Conservation (phyloP, 345 rosid genomes). For the Populus alba region DNA sequence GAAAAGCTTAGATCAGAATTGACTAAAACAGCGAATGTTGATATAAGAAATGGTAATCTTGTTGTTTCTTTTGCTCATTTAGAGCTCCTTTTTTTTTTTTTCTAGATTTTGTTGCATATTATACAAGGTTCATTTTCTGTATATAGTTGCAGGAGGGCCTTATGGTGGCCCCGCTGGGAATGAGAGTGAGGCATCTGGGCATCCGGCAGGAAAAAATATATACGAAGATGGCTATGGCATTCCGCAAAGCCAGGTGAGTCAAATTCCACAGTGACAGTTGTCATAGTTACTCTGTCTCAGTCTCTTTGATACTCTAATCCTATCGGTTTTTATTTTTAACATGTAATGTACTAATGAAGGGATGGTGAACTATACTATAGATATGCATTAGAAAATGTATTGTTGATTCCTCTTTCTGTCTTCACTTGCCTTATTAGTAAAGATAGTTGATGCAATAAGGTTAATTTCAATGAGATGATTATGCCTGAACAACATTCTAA, state of each 20-base stretch:
- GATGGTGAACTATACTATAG: background rate
- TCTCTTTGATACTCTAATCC: background rate
- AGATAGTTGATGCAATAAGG: background rate
- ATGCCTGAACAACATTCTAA: background rate
- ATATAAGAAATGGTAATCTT: slow-evolving; percentile 54
- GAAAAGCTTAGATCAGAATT: slow-evolving; percentile 88
- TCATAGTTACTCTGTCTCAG: background rate
- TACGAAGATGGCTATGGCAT: slow-evolving; percentile 54
- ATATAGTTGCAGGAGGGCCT: slow-evolving; percentile 47
- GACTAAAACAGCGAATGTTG: slow-evolving; percentile 51
- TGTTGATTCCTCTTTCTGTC: background rate
- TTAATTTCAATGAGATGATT: background rate
- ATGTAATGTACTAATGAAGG: background rate
- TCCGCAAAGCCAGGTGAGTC: slow-evolving; percentile 55
- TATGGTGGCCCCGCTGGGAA: slow-evolving; percentile 50
- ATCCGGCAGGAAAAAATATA: slow-evolving; percentile 43
- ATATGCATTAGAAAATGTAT: background rate
- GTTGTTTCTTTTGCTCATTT: background rate
- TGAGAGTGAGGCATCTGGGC: slow-evolving; percentile 54
- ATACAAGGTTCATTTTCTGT: slow-evolving; percentile 13
- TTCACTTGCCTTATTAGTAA: background rate
- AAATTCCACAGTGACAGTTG: slow-evolving; percentile 7
- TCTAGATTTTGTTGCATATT: background rate
- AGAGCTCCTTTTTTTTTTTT: slow-evolving; percentile 10
- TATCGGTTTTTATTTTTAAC: background rate